Evolutionary conservation across 768 basidiomycete species (phyloP), one percentile per base, ranked within the genome.

Genomic region (Lactarius sp.): DNA sequence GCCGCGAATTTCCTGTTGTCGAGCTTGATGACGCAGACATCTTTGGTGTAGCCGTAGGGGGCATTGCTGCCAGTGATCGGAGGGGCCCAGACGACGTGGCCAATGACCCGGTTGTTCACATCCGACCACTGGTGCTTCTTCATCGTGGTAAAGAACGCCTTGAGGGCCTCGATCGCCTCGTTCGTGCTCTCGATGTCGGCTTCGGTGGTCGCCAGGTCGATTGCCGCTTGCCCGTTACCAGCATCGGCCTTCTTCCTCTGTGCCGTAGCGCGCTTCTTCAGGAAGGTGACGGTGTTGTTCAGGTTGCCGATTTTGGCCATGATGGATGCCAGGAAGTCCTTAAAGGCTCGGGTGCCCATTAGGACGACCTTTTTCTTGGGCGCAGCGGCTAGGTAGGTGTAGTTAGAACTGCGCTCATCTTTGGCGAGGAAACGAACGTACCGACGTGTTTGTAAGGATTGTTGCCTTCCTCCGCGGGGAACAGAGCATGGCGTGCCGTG

Each of bases 401-500:
- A 41, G 39, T 55, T 39, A 41, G 8, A 41, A 55, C 27, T 27
- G 22, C 39, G 2, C 53, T 27, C 20, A 55, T 39, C 22, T 41
- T 55, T 22, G 41, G 41, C 39, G 8, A n/a, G 53, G 39, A 37
- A 31, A 41, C 7, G 9, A 18, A 55, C 37, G 37, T 41, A 55
- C 53, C 20, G 10, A 77, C 58, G 55, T 69, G 27, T 4, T 20
- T 12, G 12, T 49, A 49, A 27, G 8, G 20, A 27, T 49, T 49
- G 6, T 49, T 49, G 4, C 22, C 22, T 22, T 49, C 47, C 10
- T 49, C 47, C 10, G 22, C 47, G 27, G 47, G 47, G 47, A 49
- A 49, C 10, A 49, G 22, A 22, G 27, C 66, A 55, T 78, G 77
- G 42, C 74, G 75, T 37, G 65, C 70, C 2, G 75, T 78, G 54